Conservation (phyloP, 495 filamentous ascomycete species). For the Mycothermus thermophilus region DNA sequence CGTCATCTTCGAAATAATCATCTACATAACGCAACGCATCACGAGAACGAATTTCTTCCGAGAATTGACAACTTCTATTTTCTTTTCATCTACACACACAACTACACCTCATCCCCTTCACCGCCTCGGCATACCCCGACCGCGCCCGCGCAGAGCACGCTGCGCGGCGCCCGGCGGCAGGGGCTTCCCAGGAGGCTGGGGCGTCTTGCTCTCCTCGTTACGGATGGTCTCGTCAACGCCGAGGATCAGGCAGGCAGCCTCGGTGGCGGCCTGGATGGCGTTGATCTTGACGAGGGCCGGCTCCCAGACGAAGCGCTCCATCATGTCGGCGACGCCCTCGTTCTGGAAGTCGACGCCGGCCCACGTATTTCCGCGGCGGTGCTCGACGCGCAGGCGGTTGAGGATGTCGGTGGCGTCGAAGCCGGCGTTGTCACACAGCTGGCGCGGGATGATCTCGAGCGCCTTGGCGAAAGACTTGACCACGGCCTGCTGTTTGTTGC, state of each 20-base stretch:
- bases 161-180: constrained; percentile 89
- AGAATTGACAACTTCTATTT: no score
- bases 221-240: constrained; percentile 95
- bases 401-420: constrained; percentile 97
- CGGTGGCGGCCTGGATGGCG: constrained; percentile 88
- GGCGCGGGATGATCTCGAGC: constrained; percentile 88
- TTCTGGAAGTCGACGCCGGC: constrained; percentile 89
- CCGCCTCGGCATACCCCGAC: constrained; percentile 82
- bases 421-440: constrained; percentile 95
- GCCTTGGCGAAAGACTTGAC: constrained; percentile 98
- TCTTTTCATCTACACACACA: constrained; percentile 10
- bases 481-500: constrained; percentile 89
- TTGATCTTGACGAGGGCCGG: constrained; percentile 93
- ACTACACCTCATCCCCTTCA: constrained; percentile 31
- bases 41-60: background rate
- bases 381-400: constrained; percentile 86
- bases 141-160: constrained; percentile 73
- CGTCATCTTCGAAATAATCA: no score
- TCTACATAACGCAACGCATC: no score
- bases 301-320: constrained; percentile 93
- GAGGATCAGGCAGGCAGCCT: constrained; percentile 88
- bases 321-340: constrained; percentile 85
- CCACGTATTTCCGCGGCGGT: constrained; percentile 81
- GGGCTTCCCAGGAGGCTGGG: constrained; percentile 62
- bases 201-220: constrained; percentile 78